A percentile compares a stretch with the other conserved stretches of the same genome.
Conservation (phyloP, 2,329 filamentous ascomycete genomes). For the Oidium heveae region DNA sequence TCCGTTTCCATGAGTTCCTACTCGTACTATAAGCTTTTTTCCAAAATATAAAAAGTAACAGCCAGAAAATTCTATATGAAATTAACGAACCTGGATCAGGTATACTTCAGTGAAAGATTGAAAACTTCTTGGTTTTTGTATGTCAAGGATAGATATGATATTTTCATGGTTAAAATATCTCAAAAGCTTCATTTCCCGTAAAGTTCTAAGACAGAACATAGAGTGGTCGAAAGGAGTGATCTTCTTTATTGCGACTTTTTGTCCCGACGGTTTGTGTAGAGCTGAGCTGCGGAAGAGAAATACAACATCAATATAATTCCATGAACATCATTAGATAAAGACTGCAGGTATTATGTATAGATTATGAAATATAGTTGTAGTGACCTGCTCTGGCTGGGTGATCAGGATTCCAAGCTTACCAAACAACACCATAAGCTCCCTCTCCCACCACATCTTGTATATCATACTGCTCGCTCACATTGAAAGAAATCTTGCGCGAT, state of each 20-base stretch:
- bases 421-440: slow-evolving; percentile 94
- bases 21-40: neutral
- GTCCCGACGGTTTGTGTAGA: slow-evolving; percentile 88
- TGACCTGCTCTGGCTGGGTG: neutral
- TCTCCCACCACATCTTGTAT: slow-evolving; percentile 98
- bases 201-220: slow-evolving; percentile 90
- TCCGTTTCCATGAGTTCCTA: slow-evolving; percentile 98
- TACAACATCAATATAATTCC: neutral
- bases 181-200: slow-evolving; percentile 97
- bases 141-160: slow-evolving; percentile 97
- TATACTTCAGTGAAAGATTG: slow-evolving; percentile 96
- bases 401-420: slow-evolving; percentile 30
- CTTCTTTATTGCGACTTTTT: slow-evolving; percentile 99
- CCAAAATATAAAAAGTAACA: neutral
- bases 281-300: slow-evolving; percentile 40
- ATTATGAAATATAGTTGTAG: neutral
- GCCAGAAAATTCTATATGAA: neutral
- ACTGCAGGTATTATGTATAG: neutral
- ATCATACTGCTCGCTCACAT: slow-evolving; percentile 97
- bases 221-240: slow-evolving; percentile 98
- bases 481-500: slow-evolving; percentile 95
- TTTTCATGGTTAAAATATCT: slow-evolving; percentile 99
- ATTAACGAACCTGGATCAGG: slow-evolving; percentile 55
- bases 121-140: slow-evolving; percentile 91
- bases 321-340: neutral